A percentile compares a stretch with the other conserved stretches of the same genome.
Evolutionary conservation across 2,329 filamentous ascomycete species (phyloP).

Genomic region (Coniochaeta sp.): DNA sequence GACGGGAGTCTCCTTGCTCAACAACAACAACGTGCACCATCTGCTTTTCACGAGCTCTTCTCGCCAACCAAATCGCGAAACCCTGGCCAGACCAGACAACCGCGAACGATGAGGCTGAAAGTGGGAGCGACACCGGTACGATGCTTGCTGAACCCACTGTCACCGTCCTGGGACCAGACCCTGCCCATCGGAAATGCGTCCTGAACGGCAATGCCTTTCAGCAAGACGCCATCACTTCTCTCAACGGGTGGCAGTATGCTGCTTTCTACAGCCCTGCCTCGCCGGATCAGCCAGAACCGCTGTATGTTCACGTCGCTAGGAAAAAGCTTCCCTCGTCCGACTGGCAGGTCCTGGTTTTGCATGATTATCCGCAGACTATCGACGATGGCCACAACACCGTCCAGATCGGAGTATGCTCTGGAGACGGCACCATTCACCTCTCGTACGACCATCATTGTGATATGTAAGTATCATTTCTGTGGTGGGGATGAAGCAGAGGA

Average conservation of each 20-base stretch:
- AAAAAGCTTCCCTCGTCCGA: conserved; percentile 28
- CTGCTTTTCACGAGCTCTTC: no score
- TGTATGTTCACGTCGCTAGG: conserved; percentile 36
- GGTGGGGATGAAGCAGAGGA: neutral
- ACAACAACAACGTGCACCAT: no score
- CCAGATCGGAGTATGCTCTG: conserved; percentile 39
- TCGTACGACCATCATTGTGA: conserved; percentile 29
- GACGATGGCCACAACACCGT: conserved; percentile 46
- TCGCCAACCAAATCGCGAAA: no score
- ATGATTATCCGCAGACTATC: conserved; percentile 39
- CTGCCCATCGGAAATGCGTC: conserved; percentile 23
- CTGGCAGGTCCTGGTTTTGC: conserved; percentile 39
- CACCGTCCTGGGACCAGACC: conserved; percentile 26
- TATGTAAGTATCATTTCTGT: conserved; percentile 2
- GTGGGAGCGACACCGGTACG: neutral
- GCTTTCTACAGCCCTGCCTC: conserved; percentile 30
- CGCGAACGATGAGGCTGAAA: no score
- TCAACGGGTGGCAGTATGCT: conserved; percentile 40
- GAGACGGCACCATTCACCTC: conserved; percentile 44
- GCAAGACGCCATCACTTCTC: conserved; percentile 37
- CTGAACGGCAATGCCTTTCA: conserved; percentile 42
- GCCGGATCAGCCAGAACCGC: conserved; percentile 18
- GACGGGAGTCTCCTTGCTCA: no score
- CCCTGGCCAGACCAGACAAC: no score
- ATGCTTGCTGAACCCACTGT: conserved; percentile 20